Percentiles rank a stretch among this genome's conserved stretches.
phyloP scores from a whole-genome alignment of 352 stramenopile genomes.

The Globisporangium splendens region DNA sequence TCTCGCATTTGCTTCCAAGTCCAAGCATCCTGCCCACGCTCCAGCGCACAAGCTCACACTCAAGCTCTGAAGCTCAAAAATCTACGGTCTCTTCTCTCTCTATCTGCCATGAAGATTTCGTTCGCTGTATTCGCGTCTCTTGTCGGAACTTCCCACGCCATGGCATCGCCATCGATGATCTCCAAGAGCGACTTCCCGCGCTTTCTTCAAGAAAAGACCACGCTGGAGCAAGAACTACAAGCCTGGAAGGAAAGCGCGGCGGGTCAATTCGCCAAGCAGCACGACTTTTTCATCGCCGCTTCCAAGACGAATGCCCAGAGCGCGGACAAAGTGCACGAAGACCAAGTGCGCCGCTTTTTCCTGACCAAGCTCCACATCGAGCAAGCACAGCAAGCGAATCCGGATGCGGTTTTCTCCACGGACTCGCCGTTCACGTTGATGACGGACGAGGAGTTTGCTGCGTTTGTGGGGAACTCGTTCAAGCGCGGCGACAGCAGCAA shows the following conservation, averaged over 20 bases:
- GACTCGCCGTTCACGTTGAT: conserved; percentile 73
- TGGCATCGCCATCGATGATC: conserved; percentile 6
- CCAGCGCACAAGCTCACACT: neutral
- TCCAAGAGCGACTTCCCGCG: conserved; percentile 26
- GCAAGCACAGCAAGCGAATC: conserved; percentile 44
- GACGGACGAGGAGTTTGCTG: conserved; percentile 62
- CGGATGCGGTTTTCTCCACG: conserved; percentile 57
- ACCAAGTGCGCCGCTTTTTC: conserved; percentile 58
- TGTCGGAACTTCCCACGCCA: conserved; percentile 11
- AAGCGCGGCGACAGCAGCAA: conserved; percentile 12
- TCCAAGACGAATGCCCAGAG: conserved; percentile 10
- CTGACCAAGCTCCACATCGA: conserved; percentile 60
- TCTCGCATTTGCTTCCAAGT: too few relatives aligned
- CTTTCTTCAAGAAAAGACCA: conserved; percentile 42
- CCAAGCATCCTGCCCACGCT: too few relatives aligned
- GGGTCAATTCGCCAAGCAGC: conserved; percentile 41
- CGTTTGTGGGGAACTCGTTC: conserved; percentile 45
- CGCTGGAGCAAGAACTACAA: conserved; percentile 35
- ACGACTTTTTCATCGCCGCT: conserved; percentile 31
- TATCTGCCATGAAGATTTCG: conserved; percentile 27
- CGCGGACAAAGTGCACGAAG: conserved; percentile 18
- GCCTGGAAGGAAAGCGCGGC: conserved; percentile 50
- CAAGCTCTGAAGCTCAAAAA: conserved; percentile 8
- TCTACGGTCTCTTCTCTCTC: conserved; percentile 9
- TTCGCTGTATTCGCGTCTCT: conserved; percentile 25